Base-by-base conservation (phyloP, 2,329 filamentous ascomycete genomes). In the Fusarium anthophilum region DNA sequence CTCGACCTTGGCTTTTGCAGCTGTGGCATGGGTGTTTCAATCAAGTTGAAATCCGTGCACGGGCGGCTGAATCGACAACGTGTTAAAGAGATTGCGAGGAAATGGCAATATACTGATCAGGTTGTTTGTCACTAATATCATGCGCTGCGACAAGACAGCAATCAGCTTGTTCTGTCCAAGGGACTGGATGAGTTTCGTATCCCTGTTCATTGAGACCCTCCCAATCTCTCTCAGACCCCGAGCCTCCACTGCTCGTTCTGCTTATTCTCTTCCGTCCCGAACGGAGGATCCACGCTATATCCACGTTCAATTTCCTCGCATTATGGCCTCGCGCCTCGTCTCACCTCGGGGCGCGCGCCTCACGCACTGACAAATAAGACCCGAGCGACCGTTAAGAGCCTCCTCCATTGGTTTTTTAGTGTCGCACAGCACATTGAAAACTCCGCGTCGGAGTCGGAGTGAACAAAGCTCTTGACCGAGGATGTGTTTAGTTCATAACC, bases 161-260 rank as follows among this genome's bases (percentile, higher is more conserved):
- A 55, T 28, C 24, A 28, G 28, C 57, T 24, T 44, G 57, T 47
- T 62, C 35, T 55, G 22, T 39, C 60, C 51, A 70, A 65, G 39
- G 47, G 41, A 59, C 62, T 63, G 68, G 55, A 56, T 54, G 54
- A 56, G 76, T 78, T 78, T 74, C 71, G 66, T 30, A 76, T 60
- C 76, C 76, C 63, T 78, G 75, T 61, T 28, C 26, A 44, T 54
- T 48, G 51, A 76, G 73, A 69, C 69, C 66, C 76, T 74, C 72
- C 67, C 62, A 77, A 78, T 78, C 65, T 78, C 73, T 67, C 64
- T 63, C 50, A 69, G 63, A 62, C 74, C 76, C 70, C 74, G 69
- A 62, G 39, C 50, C 69, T 72, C 59, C 62, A 56, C 56, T 72
- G 41, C 39, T 72, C 35, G 45, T 63, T 59, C 47, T 74, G 71